Conservation (phyloP, 495 filamentous ascomycete species). For the Cercophora sp. region DNA sequence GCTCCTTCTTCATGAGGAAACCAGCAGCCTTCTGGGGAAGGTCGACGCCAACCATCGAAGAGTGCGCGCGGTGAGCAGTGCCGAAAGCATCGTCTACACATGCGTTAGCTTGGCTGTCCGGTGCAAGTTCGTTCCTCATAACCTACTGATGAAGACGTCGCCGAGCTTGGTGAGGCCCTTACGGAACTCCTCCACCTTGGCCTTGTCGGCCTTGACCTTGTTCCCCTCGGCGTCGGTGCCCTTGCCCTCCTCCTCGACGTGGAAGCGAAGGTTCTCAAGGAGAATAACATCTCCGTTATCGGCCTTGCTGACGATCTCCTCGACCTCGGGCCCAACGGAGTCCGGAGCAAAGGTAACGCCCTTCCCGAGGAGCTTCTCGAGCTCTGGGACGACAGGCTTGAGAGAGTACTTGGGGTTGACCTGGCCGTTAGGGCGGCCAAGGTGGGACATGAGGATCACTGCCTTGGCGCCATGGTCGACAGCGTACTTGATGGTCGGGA, state of each 20-base stretch:
- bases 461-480: conserved; percentile 90
- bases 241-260: conserved; percentile 95
- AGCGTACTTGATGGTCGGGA: conserved; percentile 98
- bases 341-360: conserved; percentile 87
- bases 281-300: conserved; percentile 80
- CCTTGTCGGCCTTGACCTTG: conserved; percentile 96
- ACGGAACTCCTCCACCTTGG: conserved; percentile 85
- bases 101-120: not conserved
- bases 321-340: conserved; percentile 83
- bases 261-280: conserved; percentile 96
- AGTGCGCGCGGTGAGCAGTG: conserved; percentile 96
- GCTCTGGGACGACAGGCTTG: conserved; percentile 84
- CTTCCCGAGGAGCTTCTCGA: conserved; percentile 81
- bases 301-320: conserved; percentile 83
- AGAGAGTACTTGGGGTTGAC: conserved; percentile 88
- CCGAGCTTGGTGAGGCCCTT: conserved; percentile 91
- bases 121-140: not conserved
- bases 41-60: conserved; percentile 96
- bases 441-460: conserved; percentile 96
- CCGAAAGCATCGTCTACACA: conserved; percentile 90
- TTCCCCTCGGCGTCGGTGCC: conserved; percentile 87
- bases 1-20: conserved; percentile 99
- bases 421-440: conserved; percentile 91
- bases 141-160: conserved; percentile 94
- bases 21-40: conserved; percentile 94